Evolutionary conservation across 2,329 filamentous ascomycete species (phyloP).

Genomic region (Aaosphaeria pasadenensis): DNA sequence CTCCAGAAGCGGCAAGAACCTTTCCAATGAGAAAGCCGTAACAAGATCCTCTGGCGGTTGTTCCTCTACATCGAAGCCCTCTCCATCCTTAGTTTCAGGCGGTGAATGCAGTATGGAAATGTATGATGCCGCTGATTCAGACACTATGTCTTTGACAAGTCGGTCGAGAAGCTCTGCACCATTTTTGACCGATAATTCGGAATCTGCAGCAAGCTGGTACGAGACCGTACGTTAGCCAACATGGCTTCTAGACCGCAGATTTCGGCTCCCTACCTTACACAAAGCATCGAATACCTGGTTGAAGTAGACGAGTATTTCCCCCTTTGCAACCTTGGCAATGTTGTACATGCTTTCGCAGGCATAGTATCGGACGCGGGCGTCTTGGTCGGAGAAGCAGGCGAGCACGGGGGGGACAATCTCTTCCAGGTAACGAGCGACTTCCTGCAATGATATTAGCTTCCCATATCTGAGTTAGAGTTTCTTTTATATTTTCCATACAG

Average conservation of each 20-base stretch:
- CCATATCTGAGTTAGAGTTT: background rate
- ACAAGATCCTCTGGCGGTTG: slow-evolving; percentile 49
- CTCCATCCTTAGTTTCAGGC: slow-evolving; percentile 47
- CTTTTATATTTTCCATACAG: slow-evolving; percentile 59
- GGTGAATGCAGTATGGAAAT: slow-evolving; percentile 77
- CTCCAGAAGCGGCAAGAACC: slow-evolving; percentile 89
- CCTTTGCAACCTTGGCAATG: slow-evolving; percentile 98
- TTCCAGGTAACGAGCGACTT: slow-evolving; percentile 86
- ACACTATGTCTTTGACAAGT: slow-evolving; percentile 92
- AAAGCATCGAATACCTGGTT: slow-evolving; percentile 98
- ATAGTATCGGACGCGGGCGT: slow-evolving; percentile 95
- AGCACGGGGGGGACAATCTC: slow-evolving; percentile 95
- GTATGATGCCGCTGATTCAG: slow-evolving; percentile 91
- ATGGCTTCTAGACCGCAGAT: no score
- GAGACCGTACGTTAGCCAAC: no score
- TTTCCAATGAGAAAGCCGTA: slow-evolving; percentile 85
- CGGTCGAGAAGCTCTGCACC: slow-evolving; percentile 93
- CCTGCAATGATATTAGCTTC: slow-evolving; percentile 51
- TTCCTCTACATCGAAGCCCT: slow-evolving; percentile 15
- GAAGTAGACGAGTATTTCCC: slow-evolving; percentile 94
- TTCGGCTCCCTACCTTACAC: slow-evolving; percentile 66
- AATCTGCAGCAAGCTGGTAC: slow-evolving; percentile 82
- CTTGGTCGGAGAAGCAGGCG: slow-evolving; percentile 96
- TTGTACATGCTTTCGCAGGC: slow-evolving; percentile 99
- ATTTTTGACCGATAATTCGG: slow-evolving; percentile 96